A percentile compares a stretch with the other conserved stretches of the same genome.
Evolutionary conservation across 2,329 filamentous ascomycete species (phyloP).

Genomic region (Colletotrichum navitas): DNA sequence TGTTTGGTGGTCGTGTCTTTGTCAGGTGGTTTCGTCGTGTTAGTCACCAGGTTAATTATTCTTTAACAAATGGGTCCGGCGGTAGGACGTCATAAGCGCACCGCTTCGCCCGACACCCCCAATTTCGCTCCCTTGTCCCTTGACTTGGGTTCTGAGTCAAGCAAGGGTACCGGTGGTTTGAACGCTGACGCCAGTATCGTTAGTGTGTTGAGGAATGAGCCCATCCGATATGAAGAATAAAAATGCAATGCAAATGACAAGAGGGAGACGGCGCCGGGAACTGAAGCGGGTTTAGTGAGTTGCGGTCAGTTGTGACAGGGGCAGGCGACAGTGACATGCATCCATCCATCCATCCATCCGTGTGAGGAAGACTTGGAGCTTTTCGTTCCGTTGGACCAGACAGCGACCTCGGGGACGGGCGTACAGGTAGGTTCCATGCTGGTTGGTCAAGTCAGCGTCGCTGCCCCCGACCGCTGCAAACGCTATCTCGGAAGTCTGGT

Average conservation of each 20-base stretch:
- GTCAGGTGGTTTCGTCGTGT: constrained; percentile 39
- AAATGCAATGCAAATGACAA: background rate
- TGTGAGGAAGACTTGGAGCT: background rate
- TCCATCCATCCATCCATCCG: constrained; percentile 10
- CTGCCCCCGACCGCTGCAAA: background rate
- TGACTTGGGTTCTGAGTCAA: constrained; percentile 34
- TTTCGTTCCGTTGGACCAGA: background rate
- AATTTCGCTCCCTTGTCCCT: constrained; percentile 35
- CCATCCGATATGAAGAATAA: constrained; percentile 14
- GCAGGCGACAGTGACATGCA: constrained; percentile 22
- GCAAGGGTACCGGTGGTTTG: constrained; percentile 29
- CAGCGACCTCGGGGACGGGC: background rate
- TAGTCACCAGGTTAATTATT: constrained; percentile 40
- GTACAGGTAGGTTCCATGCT: background rate
- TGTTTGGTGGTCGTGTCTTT: constrained; percentile 14
- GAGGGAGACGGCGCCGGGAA: background rate
- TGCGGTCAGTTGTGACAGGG: constrained; percentile 33
- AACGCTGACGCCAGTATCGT: constrained; percentile 11
- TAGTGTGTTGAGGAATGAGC: constrained; percentile 19
- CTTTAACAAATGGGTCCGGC: constrained; percentile 30
- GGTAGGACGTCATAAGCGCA: constrained; percentile 39
- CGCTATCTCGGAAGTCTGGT: constrained; percentile 20
- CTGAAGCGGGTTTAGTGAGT: constrained; percentile 26
- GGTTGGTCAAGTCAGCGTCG: background rate
- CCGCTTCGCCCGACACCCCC: constrained; percentile 18